Conservation (phyloP, 352 stramenopile genomes). For the Phytophthora citricola region DNA sequence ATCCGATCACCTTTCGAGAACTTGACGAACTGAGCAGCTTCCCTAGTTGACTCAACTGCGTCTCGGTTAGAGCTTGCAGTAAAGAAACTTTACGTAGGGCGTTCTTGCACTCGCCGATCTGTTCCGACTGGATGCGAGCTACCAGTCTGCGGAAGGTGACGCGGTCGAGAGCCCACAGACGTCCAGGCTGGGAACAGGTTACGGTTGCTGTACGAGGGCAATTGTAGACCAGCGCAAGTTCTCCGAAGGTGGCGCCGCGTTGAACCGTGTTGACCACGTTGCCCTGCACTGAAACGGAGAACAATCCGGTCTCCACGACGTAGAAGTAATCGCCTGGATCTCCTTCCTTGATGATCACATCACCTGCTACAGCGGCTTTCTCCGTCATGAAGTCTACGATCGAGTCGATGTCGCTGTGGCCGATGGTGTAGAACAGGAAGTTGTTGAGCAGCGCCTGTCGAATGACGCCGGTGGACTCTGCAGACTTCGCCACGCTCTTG, state of each 20-base stretch:
- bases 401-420: slow-evolving; percentile 52
- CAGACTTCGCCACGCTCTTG: slow-evolving; percentile 46
- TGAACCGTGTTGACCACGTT: slow-evolving; percentile 78
- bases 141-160: slow-evolving; percentile 88
- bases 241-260: slow-evolving; percentile 91
- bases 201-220: slow-evolving; percentile 93
- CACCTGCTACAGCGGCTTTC: slow-evolving; percentile 41
- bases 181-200: slow-evolving; percentile 46
- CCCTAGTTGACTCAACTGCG: slow-evolving; percentile 67
- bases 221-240: slow-evolving; percentile 97
- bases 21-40: slow-evolving; percentile 71
- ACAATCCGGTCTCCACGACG: slow-evolving; percentile 81
- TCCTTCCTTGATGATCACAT: slow-evolving; percentile 70
- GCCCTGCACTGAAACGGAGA: slow-evolving; percentile 88
- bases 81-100: slow-evolving; percentile 65
- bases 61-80: slow-evolving; percentile 61
- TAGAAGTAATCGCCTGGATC: slow-evolving; percentile 85
- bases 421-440: slow-evolving; percentile 75
- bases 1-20: slow-evolving; percentile 80
- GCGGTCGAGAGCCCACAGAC: slow-evolving; percentile 88
- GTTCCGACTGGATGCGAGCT: slow-evolving; percentile 73
- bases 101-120: slow-evolving; percentile 71
- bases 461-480: slow-evolving; percentile 56
- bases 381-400: slow-evolving; percentile 65
- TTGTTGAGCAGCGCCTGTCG: slow-evolving; percentile 67